phyloP scores from a whole-genome alignment of 495 filamentous ascomycete species.

The Pseudoneurospora amorphoporcata region DNA sequence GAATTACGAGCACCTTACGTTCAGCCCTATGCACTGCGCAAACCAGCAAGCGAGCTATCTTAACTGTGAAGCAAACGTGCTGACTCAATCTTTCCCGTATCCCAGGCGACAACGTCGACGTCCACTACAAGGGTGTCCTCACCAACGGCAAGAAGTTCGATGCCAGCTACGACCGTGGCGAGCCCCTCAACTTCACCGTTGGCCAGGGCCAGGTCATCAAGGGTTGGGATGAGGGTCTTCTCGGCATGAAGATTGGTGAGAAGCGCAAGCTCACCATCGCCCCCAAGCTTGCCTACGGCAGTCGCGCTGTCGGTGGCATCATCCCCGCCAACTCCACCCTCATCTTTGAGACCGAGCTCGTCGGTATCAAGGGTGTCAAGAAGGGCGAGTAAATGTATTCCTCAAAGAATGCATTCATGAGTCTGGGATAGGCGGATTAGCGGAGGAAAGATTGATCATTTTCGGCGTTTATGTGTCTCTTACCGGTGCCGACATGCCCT shows the following conservation, averaged over 20 bases:
- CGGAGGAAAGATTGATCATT: neutral
- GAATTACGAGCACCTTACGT: neutral
- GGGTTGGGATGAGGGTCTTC: constrained; percentile 74
- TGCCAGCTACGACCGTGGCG: constrained; percentile 47
- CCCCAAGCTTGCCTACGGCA: constrained; percentile 64
- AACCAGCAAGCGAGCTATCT: neutral
- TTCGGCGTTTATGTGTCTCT: neutral
- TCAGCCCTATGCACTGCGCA: neutral
- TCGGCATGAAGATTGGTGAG: constrained; percentile 88
- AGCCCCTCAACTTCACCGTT: constrained; percentile 59
- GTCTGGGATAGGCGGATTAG: neutral
- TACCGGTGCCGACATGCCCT: neutral
- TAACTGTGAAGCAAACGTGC: neutral
- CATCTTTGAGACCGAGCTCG: constrained; percentile 77
- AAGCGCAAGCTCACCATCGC: constrained; percentile 67
- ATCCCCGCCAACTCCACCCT: constrained; percentile 24
- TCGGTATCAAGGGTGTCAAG: constrained; percentile 61
- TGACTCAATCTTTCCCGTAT: neutral
- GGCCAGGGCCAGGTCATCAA: constrained; percentile 68
- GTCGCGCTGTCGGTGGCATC: constrained; percentile 53
- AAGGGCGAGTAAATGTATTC: constrained; percentile 9
- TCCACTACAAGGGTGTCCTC: constrained; percentile 26
- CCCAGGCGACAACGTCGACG: constrained; percentile 20
- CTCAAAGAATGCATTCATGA: neutral
- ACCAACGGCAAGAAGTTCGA: constrained; percentile 25